Conservation (phyloP, 495 filamentous ascomycete genomes). For the Penicilliopsis zonata region DNA sequence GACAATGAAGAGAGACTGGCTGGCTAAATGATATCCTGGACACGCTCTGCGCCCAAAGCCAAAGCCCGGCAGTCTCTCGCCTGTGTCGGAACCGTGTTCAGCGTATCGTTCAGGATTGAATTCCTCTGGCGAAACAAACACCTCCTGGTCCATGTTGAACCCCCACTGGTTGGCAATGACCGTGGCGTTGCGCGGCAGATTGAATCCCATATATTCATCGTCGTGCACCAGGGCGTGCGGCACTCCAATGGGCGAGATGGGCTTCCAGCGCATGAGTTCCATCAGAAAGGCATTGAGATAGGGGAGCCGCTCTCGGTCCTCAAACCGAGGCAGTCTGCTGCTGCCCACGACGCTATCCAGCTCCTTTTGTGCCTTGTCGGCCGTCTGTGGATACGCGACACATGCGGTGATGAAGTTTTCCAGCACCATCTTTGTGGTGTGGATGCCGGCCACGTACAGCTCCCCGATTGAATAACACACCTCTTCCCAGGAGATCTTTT, state of each 20-base stretch:
- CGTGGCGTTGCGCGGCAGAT: conserved; percentile 26
- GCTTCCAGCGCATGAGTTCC: conserved; percentile 18
- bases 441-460: conserved; percentile 18
- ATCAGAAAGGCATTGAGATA: conserved; percentile 17
- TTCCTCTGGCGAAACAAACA: conserved; percentile 16
- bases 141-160: conserved; percentile 23
- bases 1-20: conserved; percentile 30
- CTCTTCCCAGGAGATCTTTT: conserved; percentile 8
- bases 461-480: conserved; percentile 17
- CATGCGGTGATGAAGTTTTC: conserved; percentile 21
- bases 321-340: conserved; percentile 2
- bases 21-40: conserved; percentile 35
- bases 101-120: conserved; percentile 31
- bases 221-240: conserved; percentile 38
- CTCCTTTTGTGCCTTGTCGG: conserved; percentile 30
- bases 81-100: no score
- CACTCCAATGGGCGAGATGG: conserved; percentile 18
- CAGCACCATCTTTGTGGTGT: conserved; percentile 15
- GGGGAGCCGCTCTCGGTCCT: conserved; percentile 8
- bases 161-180: conserved; percentile 25
- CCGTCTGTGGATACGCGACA: conserved; percentile 16
- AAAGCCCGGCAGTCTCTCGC: conserved; percentile 1
- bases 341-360: conserved; percentile 3
- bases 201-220: conserved; percentile 34
- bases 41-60: conserved; percentile 5